Percentiles rank a stretch among this genome's conserved stretches.
phyloP scores from a whole-genome alignment of 2,329 filamentous ascomycete genomes.

The Stachybotrys echinatus region DNA sequence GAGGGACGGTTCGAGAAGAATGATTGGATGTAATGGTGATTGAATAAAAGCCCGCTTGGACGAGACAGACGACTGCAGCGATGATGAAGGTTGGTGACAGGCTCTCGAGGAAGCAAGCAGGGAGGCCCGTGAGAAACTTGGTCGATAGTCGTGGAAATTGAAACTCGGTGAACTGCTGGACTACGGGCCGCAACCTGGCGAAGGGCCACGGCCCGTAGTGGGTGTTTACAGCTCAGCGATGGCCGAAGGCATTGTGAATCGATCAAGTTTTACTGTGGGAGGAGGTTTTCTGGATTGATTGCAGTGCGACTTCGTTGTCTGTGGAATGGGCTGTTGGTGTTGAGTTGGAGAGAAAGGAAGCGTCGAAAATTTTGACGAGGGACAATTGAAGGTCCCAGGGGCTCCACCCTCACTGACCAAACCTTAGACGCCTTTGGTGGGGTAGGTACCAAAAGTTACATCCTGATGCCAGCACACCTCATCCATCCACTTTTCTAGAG shows the following conservation, averaged over 20 bases:
- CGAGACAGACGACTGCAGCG: not conserved
- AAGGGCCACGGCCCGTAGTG: slow-evolving; percentile 62
- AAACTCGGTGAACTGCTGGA: slow-evolving; percentile 79
- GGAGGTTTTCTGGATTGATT: slow-evolving; percentile 21
- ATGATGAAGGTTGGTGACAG: slow-evolving; percentile 19
- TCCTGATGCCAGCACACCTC: too few species aligned
- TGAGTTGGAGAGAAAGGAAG: slow-evolving; percentile 22
- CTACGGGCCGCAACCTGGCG: slow-evolving; percentile 58
- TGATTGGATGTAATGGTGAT: not conserved
- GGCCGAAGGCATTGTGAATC: slow-evolving; percentile 67
- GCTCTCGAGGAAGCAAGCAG: slow-evolving; percentile 35
- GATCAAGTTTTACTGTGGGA: slow-evolving; percentile 58
- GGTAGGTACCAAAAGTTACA: not conserved
- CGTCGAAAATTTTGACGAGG: too few species aligned
- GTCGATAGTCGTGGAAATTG: slow-evolving; percentile 49
- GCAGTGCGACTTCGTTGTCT: slow-evolving; percentile 62
- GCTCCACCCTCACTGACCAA: not conserved
- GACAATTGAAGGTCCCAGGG: too few species aligned
- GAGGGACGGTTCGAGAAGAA: too few species aligned
- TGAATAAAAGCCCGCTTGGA: not conserved
- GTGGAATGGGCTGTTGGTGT: slow-evolving; percentile 24
- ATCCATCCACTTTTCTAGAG: too few species aligned
- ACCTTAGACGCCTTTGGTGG: not conserved
- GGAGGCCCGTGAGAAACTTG: slow-evolving; percentile 60
- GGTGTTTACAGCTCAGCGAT: slow-evolving; percentile 89